phyloP scores from a whole-genome alignment of 345 rosid species.

The Eucalyptus cladocalyx region DNA sequence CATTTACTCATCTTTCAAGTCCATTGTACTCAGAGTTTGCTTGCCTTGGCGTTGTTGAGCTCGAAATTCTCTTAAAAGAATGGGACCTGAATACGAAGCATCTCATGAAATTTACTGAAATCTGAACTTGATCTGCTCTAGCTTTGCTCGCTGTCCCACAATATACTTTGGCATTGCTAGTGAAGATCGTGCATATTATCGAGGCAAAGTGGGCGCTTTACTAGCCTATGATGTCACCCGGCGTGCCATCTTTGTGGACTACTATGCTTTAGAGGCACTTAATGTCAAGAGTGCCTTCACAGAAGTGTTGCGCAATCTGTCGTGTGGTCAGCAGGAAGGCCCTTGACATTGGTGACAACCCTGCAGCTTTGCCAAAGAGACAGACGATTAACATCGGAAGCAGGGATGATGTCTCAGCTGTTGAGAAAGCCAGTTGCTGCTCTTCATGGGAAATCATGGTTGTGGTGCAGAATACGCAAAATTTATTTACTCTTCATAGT shows the following conservation, averaged over 20 bases:
- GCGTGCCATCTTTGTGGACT: constrained; percentile 66
- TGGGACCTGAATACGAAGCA: no score
- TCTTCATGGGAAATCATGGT: constrained; percentile 8
- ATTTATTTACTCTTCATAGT: neutral
- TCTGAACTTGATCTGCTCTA: no score
- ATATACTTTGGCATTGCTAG: no score
- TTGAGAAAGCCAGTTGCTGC: neutral
- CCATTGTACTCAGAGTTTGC: no score
- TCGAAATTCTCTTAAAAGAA: no score
- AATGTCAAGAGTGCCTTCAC: constrained; percentile 38
- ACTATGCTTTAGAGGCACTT: constrained; percentile 65
- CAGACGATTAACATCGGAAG: constrained; percentile 37
- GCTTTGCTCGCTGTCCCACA: no score
- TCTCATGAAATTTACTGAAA: no score
- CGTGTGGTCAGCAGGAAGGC: constrained; percentile 23
- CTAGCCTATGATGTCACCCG: constrained; percentile 76
- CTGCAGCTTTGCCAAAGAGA: neutral
- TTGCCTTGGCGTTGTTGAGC: no score
- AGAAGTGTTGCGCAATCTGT: constrained; percentile 58
- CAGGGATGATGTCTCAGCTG: neutral
- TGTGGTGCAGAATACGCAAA: neutral
- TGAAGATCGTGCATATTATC: constrained; percentile 24
- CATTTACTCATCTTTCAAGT: no score
- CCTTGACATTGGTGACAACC: constrained; percentile 5
- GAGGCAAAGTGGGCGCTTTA: constrained; percentile 74